Evolutionary conservation across 2,329 filamentous ascomycete genomes (phyloP).

Genomic region (Xylariomycetidae sp.): DNA sequence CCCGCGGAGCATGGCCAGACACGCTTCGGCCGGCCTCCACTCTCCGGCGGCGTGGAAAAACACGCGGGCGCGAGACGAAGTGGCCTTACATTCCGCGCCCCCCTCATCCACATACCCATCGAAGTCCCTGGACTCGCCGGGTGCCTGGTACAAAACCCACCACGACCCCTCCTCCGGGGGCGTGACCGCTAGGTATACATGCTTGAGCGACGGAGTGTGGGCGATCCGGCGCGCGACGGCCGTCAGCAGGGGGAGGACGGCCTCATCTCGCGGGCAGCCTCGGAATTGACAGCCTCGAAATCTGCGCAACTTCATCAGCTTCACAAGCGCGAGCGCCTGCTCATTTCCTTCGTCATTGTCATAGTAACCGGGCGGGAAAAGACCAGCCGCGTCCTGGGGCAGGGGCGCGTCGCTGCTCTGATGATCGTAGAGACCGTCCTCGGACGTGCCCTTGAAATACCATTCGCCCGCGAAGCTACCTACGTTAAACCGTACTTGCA

Average conservation of each 20-base stretch:
- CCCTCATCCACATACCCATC: not conserved
- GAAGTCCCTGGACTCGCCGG: not conserved
- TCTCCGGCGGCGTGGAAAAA: conserved; percentile 2
- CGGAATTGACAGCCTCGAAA: not conserved
- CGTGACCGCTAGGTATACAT: not conserved
- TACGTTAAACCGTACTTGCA: not conserved
- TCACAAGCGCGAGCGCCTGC: not conserved
- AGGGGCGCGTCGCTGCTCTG: conserved; percentile 1
- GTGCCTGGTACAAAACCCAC: not conserved
- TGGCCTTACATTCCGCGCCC: not conserved
- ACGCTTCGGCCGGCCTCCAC: conserved; percentile 2
- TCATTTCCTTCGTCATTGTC: not conserved
- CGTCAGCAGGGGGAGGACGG: conserved; percentile 3
- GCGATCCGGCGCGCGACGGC: conserved; percentile 3
- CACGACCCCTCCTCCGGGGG: not conserved
- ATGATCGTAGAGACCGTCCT: not conserved
- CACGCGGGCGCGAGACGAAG: conserved; percentile 1
- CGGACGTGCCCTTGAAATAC: not conserved
- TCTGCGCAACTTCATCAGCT: not conserved
- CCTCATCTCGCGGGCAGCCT: conserved; percentile 1
- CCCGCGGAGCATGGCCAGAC: not conserved
- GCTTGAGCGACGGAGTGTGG: conserved; percentile 2
- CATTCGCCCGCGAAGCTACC: not conserved
- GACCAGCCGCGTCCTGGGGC: not conserved
- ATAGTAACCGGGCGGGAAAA: conserved; percentile 1